Evolutionary conservation across 2,329 filamentous ascomycete genomes (phyloP).

Genomic region (Colletotrichum kahawae): DNA sequence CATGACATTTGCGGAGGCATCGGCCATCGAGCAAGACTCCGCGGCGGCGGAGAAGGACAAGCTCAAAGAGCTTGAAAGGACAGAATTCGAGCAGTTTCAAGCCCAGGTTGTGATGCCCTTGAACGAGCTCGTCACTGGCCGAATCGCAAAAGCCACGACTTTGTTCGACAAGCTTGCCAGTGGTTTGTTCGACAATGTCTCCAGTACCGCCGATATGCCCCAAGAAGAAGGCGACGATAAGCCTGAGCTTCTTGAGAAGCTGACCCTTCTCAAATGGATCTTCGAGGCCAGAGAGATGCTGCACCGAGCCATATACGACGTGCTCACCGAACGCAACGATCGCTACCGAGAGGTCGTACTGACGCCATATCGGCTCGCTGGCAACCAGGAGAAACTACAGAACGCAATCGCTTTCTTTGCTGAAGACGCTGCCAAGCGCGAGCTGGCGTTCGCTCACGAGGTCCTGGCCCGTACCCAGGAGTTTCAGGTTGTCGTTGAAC

Average conservation of each 20-base stretch:
- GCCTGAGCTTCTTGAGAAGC: constrained; percentile 90
- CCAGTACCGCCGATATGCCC: constrained; percentile 76
- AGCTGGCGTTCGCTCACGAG: constrained; percentile 73
- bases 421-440: constrained; percentile 76
- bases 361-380: constrained; percentile 76
- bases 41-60: constrained; percentile 71
- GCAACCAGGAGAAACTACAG: constrained; percentile 78
- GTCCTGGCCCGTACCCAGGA: constrained; percentile 75
- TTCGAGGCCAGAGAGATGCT: constrained; percentile 92
- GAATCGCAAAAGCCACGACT: constrained; percentile 74
- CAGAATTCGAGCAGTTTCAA: constrained; percentile 86
- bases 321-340: constrained; percentile 84
- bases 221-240: constrained; percentile 96
- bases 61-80: constrained; percentile 75
- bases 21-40: constrained; percentile 78
- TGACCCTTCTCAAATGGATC: constrained; percentile 95
- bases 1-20: constrained; percentile 84
- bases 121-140: constrained; percentile 78
- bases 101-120: constrained; percentile 81
- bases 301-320: constrained; percentile 83
- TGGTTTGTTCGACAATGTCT: constrained; percentile 70
- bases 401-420: constrained; percentile 84
- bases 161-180: constrained; percentile 79
- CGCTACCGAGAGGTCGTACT: constrained; percentile 86
- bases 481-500: constrained; percentile 80